Percentiles rank a stretch among this genome's conserved stretches.
These are phyloP conservation scores for Kodamaea kakaduensis DNA, from an alignment of 805 yeast genomes.

Conservation along the genomic window DNA sequence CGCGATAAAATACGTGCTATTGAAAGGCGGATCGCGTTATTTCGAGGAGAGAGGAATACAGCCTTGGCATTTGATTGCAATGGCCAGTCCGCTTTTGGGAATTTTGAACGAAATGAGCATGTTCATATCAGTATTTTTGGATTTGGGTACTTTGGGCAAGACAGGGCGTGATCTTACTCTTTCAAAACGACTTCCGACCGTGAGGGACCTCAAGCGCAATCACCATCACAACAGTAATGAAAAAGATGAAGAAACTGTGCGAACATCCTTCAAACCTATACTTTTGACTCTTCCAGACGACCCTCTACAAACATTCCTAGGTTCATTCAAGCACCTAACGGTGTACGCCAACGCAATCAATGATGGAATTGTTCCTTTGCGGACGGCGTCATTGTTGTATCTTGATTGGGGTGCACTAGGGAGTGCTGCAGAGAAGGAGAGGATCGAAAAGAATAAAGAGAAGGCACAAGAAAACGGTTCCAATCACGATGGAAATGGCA, in stretches of 20 bases:
- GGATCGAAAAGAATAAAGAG: constrained; percentile 6
- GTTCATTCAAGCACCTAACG: constrained; percentile 30
- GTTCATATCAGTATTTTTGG: constrained; percentile 37
- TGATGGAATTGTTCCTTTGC: constrained; percentile 44
- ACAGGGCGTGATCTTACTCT: constrained; percentile 44
- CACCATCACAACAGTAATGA: constrained; percentile 8
- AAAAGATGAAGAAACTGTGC: constrained; percentile 3
- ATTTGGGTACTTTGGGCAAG: constrained; percentile 42
- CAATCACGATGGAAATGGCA: no score
- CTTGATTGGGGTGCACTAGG: constrained; percentile 43
- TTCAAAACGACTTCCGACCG: constrained; percentile 28
- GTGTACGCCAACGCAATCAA: constrained; percentile 43
- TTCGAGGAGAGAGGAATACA: constrained; percentile 24
- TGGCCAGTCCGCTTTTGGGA: constrained; percentile 44
- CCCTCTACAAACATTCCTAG: constrained; percentile 31
- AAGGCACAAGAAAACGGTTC: no score
- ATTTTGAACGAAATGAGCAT: constrained; percentile 39
- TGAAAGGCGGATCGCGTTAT: constrained; percentile 27
- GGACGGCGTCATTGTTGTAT: constrained; percentile 41
- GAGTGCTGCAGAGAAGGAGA: constrained; percentile 23
- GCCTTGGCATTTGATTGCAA: constrained; percentile 33
- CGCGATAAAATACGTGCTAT: constrained; percentile 35
- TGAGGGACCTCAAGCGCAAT: constrained; percentile 16
- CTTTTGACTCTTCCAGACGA: constrained; percentile 39
- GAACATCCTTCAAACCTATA: constrained; percentile 27